Evolutionary conservation across 805 yeast species (phyloP).

Genomic region (Kluyveromyces starmeri): DNA sequence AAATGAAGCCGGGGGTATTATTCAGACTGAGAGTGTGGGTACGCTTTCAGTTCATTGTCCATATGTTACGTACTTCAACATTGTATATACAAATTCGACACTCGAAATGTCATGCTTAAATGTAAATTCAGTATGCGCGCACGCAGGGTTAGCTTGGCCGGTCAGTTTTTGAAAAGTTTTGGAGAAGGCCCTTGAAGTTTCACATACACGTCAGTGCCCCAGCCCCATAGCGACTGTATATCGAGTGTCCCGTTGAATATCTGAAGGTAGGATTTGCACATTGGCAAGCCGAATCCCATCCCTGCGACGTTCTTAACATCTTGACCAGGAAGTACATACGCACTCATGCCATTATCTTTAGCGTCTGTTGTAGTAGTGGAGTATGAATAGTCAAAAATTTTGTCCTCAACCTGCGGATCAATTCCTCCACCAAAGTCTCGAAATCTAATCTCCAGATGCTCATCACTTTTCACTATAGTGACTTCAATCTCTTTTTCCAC

Average conservation of each 20-base stretch:
- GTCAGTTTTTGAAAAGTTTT: slow-evolving; percentile 7
- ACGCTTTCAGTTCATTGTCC: no score
- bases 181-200: slow-evolving; percentile 32
- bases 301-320: slow-evolving; percentile 75
- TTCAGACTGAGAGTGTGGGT: no score
- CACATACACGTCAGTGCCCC: slow-evolving; percentile 73
- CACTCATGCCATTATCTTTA: slow-evolving; percentile 39
- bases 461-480: slow-evolving; percentile 23
- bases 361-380: slow-evolving; percentile 61
- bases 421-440: slow-evolving; percentile 91
- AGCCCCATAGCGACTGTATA: slow-evolving; percentile 62
- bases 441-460: slow-evolving; percentile 60
- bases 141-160: no score
- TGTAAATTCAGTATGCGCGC: no score
- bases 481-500: slow-evolving; percentile 23
- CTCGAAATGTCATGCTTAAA: no score
- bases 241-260: slow-evolving; percentile 63
- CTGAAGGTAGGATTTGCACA: slow-evolving; percentile 66
- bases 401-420: slow-evolving; percentile 50
- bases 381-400: slow-evolving; percentile 80
- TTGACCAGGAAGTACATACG: slow-evolving; percentile 61
- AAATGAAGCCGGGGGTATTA: no score
- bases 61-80: no score
- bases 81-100: no score
- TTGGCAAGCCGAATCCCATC: slow-evolving; percentile 91